Evolutionary conservation across 257 asterid species (phyloP).

Genomic region (Penstemon newberryi): DNA sequence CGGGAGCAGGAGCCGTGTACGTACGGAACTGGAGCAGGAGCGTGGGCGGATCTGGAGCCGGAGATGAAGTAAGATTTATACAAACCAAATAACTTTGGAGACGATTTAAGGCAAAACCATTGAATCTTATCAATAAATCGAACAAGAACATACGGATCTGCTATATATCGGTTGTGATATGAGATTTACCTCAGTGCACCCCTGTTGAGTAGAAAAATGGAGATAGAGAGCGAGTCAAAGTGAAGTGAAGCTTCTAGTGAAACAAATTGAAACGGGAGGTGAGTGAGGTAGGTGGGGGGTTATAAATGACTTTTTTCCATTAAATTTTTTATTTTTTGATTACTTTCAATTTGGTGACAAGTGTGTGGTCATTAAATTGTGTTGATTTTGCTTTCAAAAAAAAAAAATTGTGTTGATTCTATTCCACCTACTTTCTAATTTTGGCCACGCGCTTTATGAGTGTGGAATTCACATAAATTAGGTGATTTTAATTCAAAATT

Average conservation of each 20-base stretch:
- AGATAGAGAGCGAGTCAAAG: conserved; percentile 18
- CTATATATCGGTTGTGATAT: no score
- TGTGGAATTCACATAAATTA: background rate
- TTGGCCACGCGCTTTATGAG: conserved; percentile 21
- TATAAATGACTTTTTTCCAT: background rate
- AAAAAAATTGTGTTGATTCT: conserved; percentile 10
- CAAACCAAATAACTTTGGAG: background rate
- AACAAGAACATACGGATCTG: conserved; percentile 1
- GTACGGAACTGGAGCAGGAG: no score
- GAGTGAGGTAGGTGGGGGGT: conserved; percentile 26
- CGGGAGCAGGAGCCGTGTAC: no score
- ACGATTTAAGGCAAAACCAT: background rate
- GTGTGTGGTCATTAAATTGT: conserved; percentile 11
- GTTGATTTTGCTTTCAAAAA: background rate
- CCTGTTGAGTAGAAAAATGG: conserved; percentile 28
- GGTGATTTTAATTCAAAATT: no score
- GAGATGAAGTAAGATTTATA: background rate
- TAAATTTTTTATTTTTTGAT: background rate
- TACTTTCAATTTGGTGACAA: conserved; percentile 10
- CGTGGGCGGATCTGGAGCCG: no score
- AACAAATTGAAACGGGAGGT: background rate
- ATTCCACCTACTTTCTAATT: conserved; percentile 12
- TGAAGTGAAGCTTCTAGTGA: conserved; percentile 21
- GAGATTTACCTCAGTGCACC: conserved; percentile 45
- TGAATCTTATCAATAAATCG: background rate